Conservation (phyloP, 169 alveolate genomes). For the Fabrea salina region DNA sequence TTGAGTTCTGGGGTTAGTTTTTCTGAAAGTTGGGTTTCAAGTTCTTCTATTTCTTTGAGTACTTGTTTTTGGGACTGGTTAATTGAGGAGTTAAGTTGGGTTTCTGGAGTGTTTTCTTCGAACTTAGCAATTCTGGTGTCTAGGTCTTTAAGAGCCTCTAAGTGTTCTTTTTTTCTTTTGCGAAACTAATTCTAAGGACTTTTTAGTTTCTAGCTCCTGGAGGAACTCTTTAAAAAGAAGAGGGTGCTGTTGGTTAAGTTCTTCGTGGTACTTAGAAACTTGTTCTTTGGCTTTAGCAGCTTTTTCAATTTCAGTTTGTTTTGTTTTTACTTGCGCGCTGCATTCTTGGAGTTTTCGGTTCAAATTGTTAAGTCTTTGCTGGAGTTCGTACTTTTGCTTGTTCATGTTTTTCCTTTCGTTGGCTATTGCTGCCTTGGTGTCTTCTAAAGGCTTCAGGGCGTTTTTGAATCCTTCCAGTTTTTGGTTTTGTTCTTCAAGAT, state of each 20-base stretch:
- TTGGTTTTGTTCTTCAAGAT: not conserved
- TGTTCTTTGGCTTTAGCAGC: not conserved
- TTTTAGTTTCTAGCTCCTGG: slow-evolving; percentile 24
- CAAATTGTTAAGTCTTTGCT: not conserved
- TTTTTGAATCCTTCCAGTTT: slow-evolving; percentile 13
- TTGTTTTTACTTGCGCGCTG: not conserved
- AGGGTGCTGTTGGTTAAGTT: not conserved
- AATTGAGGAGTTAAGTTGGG: too few species aligned
- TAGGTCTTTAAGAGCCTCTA: not conserved
- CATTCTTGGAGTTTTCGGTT: not conserved
- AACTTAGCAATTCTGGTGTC: not conserved
- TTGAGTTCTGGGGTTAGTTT: not conserved
- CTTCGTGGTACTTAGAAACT: not conserved
- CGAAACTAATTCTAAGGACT: not conserved
- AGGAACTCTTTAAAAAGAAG: not conserved
- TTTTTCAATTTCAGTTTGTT: not conserved
- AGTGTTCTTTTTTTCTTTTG: not conserved
- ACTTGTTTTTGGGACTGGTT: not conserved
- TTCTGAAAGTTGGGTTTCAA: not conserved
- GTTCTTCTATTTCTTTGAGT: not conserved
- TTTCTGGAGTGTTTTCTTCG: not conserved
- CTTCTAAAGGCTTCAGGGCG: slow-evolving; percentile 27
- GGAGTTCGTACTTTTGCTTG: not conserved
- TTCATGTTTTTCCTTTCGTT: not conserved
- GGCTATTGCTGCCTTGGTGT: not conserved